Base-by-base conservation (phyloP, 176 grass and related monocot species). In the Elaeis guineensis region DNA sequence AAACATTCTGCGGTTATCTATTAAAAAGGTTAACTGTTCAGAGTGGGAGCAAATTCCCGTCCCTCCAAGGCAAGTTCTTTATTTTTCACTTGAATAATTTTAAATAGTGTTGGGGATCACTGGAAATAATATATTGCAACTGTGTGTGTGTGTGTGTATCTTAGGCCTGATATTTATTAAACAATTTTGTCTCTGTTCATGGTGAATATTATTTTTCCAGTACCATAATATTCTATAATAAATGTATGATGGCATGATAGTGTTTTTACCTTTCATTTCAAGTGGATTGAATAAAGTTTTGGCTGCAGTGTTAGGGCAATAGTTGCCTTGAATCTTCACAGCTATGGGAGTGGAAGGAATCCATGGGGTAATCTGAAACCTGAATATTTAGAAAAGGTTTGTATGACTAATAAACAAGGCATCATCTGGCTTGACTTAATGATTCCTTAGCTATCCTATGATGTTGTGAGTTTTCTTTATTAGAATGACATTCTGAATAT, bases 241-340 rank as follows among this genome's bases (percentile, higher is more conserved):
- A 12, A 44, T 44, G 9, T 44, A 14, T 44, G 35, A 44, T 44
- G 35, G 1, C 35, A 44, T 44, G 35, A 44, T 44, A 2, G 35
- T 44, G 35, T 14, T 14, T 44, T 44, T 44, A 9, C 49, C 21
- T 26, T 66, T n/a, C n/a, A 19, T 32, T 55, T 19, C 20, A 67
- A n/a, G 3, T 32, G 25, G 3, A 35, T 32, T 55, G 12, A 55
- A 55, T 30, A 54, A 28, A 32, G 16, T 76, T 29, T 70, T 11
- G 71, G 28, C 64, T 83, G 64, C 87, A 98, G 87, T 70, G 87
- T 98, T 58, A 91, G 93, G 69, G 93, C 93, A 64, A 92, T 98
- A 73, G 93, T 98, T 68, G 84, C 78, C 21, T 44, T 98, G 55
- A 98, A 98, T 81, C 93, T 98, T 82, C 93, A 98, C 78, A 98